Percentiles rank a stretch among this genome's conserved stretches.
Evolutionary conservation across 176 grass and related monocot species (phyloP).

Genomic region (Poa pratensis): DNA sequence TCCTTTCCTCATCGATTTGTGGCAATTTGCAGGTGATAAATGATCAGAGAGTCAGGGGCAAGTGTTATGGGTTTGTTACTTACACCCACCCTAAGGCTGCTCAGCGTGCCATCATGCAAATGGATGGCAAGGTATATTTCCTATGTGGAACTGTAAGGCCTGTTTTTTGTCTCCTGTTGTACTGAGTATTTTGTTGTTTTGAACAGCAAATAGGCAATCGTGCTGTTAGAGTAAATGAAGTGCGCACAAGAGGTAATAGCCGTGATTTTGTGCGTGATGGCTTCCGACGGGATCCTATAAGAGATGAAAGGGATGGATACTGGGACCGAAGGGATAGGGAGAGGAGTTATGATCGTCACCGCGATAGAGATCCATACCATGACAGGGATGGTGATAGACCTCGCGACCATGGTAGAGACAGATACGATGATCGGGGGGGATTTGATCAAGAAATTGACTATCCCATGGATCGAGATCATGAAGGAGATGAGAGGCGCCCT

Average conservation of each 20-base stretch:
- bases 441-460: conserved; percentile 64
- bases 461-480: conserved; percentile 65
- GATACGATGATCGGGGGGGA: conserved; percentile 64
- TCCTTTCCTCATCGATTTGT: conserved; percentile 20
- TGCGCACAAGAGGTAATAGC: conserved; percentile 66
- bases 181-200: conserved; percentile 32
- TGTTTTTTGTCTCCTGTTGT: conserved; percentile 22
- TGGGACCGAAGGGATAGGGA: conserved; percentile 78
- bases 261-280: conserved; percentile 67
- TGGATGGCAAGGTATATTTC: conserved; percentile 81
- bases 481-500: conserved; percentile 55
- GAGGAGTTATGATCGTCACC: conserved; percentile 64
- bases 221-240: conserved; percentile 84
- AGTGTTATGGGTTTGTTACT: conserved; percentile 88
- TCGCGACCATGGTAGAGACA: conserved; percentile 68
- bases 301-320: conserved; percentile 65
- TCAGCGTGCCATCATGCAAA: conserved; percentile 67
- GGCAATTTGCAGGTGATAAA: conserved; percentile 71
- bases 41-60: conserved; percentile 79
- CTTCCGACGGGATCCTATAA: conserved; percentile 68
- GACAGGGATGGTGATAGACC: conserved; percentile 73
- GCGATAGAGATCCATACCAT: conserved; percentile 59
- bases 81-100: conserved; percentile 74
- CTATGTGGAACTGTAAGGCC: background rate
- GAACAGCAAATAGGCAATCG: conserved; percentile 73